Evolutionary conservation across 257 asterid genomes (phyloP).

Genomic region (Coffea eugenioides): DNA sequence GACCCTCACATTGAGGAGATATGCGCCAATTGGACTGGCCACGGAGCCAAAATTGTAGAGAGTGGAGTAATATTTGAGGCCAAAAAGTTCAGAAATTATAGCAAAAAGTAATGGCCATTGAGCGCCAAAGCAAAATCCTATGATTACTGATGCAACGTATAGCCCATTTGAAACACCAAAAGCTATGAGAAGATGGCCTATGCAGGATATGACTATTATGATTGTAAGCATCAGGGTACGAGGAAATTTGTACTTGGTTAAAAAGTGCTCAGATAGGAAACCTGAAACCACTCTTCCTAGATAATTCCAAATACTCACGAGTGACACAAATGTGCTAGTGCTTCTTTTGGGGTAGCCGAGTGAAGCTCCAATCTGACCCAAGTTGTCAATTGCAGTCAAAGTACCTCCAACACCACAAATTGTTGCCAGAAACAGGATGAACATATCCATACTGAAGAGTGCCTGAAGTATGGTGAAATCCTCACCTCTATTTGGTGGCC

Average conservation of each 20-base stretch:
- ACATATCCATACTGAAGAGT: constrained; percentile 63
- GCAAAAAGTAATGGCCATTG: constrained; percentile 85
- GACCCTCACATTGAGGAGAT: constrained; percentile 56
- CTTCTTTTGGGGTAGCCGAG: constrained; percentile 59
- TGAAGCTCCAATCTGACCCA: constrained; percentile 66
- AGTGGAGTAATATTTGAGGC: constrained; percentile 76
- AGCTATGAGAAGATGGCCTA: constrained; percentile 67
- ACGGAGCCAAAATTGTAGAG: constrained; percentile 71
- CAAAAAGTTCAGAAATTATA: constrained; percentile 74
- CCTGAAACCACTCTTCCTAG: constrained; percentile 72
- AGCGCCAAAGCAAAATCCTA: constrained; percentile 85
- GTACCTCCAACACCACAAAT: constrained; percentile 86
- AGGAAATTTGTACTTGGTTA: constrained; percentile 60
- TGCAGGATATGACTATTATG: constrained; percentile 43
- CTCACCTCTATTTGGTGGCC: constrained; percentile 62
- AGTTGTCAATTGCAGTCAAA: constrained; percentile 69
- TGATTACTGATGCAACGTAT: constrained; percentile 65
- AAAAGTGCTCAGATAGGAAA: constrained; percentile 52
- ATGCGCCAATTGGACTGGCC: constrained; percentile 76
- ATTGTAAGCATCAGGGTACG: constrained; percentile 56
- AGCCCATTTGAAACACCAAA: constrained; percentile 58
- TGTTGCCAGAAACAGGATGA: constrained; percentile 54
- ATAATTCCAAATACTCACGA: constrained; percentile 85
- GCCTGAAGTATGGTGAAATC: constrained; percentile 81
- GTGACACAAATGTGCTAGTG: constrained; percentile 70